These are phyloP conservation scores for Aspergillus fumigatiaffinis DNA, from an alignment of 2,329 filamentous ascomycete species.

Conservation along the genomic window DNA sequence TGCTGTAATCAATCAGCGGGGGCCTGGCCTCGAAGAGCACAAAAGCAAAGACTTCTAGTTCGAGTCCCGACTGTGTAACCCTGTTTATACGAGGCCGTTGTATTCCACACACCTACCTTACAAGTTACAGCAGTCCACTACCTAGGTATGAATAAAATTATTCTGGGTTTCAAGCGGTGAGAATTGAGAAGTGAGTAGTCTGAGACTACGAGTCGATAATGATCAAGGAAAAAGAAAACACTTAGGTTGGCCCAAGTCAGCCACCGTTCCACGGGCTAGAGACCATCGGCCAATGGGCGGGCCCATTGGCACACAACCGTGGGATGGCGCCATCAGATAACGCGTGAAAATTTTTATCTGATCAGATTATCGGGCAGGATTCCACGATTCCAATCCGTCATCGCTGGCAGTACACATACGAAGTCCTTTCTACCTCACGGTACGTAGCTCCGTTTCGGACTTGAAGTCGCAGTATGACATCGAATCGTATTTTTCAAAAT, in stretches of 20 bases:
- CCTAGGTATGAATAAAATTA: background rate
- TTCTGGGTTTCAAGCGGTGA: too few relatives aligned
- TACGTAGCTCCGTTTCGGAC: background rate
- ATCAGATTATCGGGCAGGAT: constrained; percentile 18
- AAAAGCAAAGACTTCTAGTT: too few relatives aligned
- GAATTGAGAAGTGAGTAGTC: too few relatives aligned
- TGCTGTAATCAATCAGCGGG: constrained; percentile 14
- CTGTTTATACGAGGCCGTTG: too few relatives aligned
- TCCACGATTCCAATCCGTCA: background rate
- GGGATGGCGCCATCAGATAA: constrained; percentile 24
- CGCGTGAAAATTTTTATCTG: constrained; percentile 21
- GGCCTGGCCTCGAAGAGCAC: too few relatives aligned
- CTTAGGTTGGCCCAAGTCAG: background rate
- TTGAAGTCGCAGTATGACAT: background rate
- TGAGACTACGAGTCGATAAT: background rate
- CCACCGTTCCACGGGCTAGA: background rate
- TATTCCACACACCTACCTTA: background rate
- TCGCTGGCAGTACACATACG: too few relatives aligned
- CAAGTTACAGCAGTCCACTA: background rate
- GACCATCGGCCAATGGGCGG: background rate
- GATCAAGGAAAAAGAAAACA: background rate
- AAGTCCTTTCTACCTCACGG: background rate
- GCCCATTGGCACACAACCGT: background rate
- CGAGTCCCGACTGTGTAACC: too few relatives aligned
- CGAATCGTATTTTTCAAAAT: background rate